Percentiles rank a stretch among this genome's conserved stretches.
Conservation (phyloP, 192 early-diverging fungal genomes). For the Backusella westeae region DNA sequence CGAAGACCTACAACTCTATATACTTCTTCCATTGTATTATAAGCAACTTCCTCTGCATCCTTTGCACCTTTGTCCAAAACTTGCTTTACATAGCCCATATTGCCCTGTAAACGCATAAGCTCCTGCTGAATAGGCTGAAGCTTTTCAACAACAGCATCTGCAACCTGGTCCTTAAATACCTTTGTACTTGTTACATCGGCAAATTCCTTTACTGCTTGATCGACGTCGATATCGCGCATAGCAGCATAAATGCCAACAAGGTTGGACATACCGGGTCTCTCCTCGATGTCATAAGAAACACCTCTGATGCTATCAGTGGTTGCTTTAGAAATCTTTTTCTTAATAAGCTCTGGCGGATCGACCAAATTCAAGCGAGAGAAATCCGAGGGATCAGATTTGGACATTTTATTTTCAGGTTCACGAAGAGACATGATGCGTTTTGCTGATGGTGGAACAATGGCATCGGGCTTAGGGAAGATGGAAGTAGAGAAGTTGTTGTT, state of each 20-base stretch:
- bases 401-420: slow-evolving; percentile 82
- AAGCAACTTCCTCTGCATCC: slow-evolving; percentile 60
- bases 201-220: slow-evolving; percentile 51
- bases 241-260: slow-evolving; percentile 77
- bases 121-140: slow-evolving; percentile 70
- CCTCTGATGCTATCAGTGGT: slow-evolving; percentile 64
- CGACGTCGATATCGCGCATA: slow-evolving; percentile 36
- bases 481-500: slow-evolving; percentile 66
- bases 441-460: slow-evolving; percentile 58
- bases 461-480: slow-evolving; percentile 67
- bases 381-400: slow-evolving; percentile 76
- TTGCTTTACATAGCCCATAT: slow-evolving; percentile 58
- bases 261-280: slow-evolving; percentile 82
- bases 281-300: slow-evolving; percentile 68
- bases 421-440: slow-evolving; percentile 87
- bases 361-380: slow-evolving; percentile 71
- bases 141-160: slow-evolving; percentile 57
- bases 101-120: slow-evolving; percentile 52
- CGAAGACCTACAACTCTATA: slow-evolving; percentile 56
- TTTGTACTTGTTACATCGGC: slow-evolving; percentile 47
- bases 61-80: slow-evolving; percentile 66
- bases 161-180: slow-evolving; percentile 72
- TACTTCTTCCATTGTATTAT: slow-evolving; percentile 55
- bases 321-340: slow-evolving; percentile 66
- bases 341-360: slow-evolving; percentile 67